Evolutionary conservation across 2,329 filamentous ascomycete species (phyloP), one percentile per base, ranked within the genome.

Genomic region (Diaporthe nobilis): DNA sequence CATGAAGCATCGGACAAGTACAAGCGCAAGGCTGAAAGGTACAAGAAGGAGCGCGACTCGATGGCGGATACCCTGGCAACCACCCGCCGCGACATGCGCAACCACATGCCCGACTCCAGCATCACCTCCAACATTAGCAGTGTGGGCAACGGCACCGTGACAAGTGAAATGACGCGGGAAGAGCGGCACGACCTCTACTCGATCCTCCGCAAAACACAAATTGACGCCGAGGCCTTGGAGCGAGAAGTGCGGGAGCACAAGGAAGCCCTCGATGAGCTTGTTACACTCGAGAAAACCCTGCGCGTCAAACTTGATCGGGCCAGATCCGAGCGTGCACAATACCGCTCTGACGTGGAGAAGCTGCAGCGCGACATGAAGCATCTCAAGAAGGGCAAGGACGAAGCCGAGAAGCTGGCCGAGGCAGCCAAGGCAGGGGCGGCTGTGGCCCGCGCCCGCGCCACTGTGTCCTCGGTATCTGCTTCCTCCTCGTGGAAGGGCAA

Each of bases 181-280:
- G 90, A 92, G 80, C 88, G 90, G 58, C 86, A 88, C 55, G 90
- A 92, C 75, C 84, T 94, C 28, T 90, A 92, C 77, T 86, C 88
- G 71, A 87, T 91, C 82, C 86, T 92, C 37, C 91, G 90, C 77
- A 89, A 91, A 79, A 90, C 90, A 28, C 92, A 93, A 82, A 86
- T 91, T 17, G 90, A 93, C 80, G 86, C 89, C 57, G 91, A 94
- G 82, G 90, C 92, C 47, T 87, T 97, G n/a, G 92, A 94, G 79
- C 88, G 94, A 75, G 92, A 94, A 80, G 88, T 97, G 39, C 87
- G 89, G 8, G 91, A 94, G 80, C 92, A 94, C 77, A 92, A 95
- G 73, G 87, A 90, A 73, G 89, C 91, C 20, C 90, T 96, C 67
- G 89, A 90, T 55, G 84, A 86, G 44, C 86, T 92, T 39, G 84